Percentiles rank a stretch among this genome's conserved stretches.
Conservation (phyloP, 2,329 filamentous ascomycete species). For the Fusarium equiseti region DNA sequence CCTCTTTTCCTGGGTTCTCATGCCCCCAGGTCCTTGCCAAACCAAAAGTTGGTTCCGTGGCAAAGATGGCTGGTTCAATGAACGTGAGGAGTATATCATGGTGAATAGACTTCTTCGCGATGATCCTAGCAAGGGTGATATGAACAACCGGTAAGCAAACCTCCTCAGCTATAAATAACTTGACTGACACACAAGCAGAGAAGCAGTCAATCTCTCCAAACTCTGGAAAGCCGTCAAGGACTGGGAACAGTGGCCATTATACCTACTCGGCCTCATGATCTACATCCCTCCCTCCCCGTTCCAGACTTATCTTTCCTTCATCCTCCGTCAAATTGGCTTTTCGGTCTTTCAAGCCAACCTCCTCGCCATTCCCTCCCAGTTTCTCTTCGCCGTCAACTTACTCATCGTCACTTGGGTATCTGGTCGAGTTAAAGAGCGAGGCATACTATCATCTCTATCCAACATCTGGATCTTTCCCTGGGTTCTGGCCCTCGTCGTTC, state of each 20-base stretch:
- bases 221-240: conserved; percentile 67
- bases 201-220: conserved; percentile 47
- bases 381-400: conserved; percentile 60
- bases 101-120: conserved; percentile 71
- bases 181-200: conserved; percentile 50
- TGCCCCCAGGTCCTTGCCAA: conserved; percentile 61
- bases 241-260: conserved; percentile 68
- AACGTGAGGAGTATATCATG: conserved; percentile 71
- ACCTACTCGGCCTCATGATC: conserved; percentile 61
- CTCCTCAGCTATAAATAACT: accelerated
- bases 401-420: conserved; percentile 61
- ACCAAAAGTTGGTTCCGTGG: conserved; percentile 69
- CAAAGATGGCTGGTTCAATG: conserved; percentile 70
- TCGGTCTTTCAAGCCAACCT: conserved; percentile 61
- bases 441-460: conserved; percentile 58
- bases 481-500: conserved; percentile 58
- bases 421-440: conserved; percentile 58
- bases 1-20: conserved; percentile 58
- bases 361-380: conserved; percentile 59
- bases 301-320: conserved; percentile 60
- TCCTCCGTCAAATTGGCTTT: conserved; percentile 58
- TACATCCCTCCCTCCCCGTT: conserved; percentile 59
- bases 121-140: conserved; percentile 70
- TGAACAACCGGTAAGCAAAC: conserved; percentile 64
- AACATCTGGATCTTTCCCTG: conserved; percentile 65